A percentile compares a stretch with the other conserved stretches of the same genome.
These are phyloP conservation scores for Psophocarpus tetragonolobus DNA, from an alignment of 306 rosid genomes.

Conservation along the genomic window DNA sequence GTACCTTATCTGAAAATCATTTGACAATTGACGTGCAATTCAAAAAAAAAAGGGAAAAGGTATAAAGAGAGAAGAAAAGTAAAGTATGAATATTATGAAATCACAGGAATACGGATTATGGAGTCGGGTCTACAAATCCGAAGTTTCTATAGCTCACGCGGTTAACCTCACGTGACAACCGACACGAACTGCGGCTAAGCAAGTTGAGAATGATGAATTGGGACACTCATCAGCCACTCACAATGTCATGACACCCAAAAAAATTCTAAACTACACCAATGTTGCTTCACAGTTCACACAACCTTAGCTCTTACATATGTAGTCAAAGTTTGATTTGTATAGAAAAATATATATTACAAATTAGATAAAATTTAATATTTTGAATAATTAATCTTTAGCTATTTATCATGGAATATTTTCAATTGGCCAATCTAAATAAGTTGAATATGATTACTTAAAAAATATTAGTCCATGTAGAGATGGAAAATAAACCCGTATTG, in stretches of 20 bases:
- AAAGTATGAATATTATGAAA: neutral
- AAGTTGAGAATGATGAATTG: constrained; percentile 20
- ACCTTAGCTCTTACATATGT: too few species aligned
- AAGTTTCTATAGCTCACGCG: neutral
- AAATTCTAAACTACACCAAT: neutral
- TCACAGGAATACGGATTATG: neutral
- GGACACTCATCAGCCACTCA: constrained; percentile 29
- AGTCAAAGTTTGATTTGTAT: too few species aligned
- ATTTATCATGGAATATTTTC: too few species aligned
- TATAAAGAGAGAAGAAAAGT: neutral
- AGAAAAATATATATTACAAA: too few species aligned
- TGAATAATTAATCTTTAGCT: too few species aligned
- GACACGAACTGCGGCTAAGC: constrained; percentile 15
- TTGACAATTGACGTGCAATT: neutral
- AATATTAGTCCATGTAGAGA: too few species aligned
- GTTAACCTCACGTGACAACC: constrained; percentile 23
- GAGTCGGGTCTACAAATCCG: neutral
- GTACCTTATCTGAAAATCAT: constrained; percentile 19
- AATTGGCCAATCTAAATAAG: too few species aligned
- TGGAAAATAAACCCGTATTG: too few species aligned
- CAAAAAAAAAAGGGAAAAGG: neutral
- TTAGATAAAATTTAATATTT: too few species aligned
- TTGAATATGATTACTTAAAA: too few species aligned
- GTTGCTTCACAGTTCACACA: too few species aligned
- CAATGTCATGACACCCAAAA: neutral